A percentile compares a stretch with the other conserved stretches of the same genome.
These are phyloP conservation scores for Penicillium sp. DNA, from an alignment of 2,329 filamentous ascomycete species.

Conservation along the genomic window DNA sequence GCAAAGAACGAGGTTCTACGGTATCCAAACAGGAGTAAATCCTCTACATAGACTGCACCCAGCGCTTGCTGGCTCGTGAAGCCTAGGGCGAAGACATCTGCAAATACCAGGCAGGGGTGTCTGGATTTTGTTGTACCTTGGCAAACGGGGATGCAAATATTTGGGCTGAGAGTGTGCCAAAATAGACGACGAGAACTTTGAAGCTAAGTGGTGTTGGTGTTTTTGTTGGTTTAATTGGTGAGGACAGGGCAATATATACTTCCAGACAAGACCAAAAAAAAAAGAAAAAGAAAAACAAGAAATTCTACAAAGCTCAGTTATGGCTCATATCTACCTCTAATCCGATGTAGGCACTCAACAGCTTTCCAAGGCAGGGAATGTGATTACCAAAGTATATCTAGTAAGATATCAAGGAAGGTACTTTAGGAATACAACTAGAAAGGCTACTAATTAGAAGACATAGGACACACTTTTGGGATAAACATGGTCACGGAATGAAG, in stretches of 20 bases:
- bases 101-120: conserved; percentile 45
- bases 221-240: not conserved
- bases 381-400: not conserved
- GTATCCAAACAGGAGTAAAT: conserved; percentile 53
- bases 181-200: conserved; percentile 48
- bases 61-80: conserved; percentile 46
- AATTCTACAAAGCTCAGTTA: not conserved
- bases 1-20: conserved; percentile 52
- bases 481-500: not conserved
- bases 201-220: conserved; percentile 36
- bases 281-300: conserved; percentile 6
- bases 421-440: not conserved
- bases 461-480: not conserved
- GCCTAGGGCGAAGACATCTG: conserved; percentile 45
- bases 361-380: not conserved
- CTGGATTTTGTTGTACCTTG: conserved; percentile 48
- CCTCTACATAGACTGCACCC: conserved; percentile 41
- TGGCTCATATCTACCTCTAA: conserved; percentile 17
- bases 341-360: conserved; percentile 18
- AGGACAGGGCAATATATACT: not conserved
- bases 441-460: conserved; percentile 18
- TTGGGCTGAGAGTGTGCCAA: conserved; percentile 35
- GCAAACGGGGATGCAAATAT: conserved; percentile 45
- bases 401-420: not conserved
- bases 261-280: conserved; percentile 38